Percentiles rank a stretch among this genome's conserved stretches.
Conservation (phyloP, 2,329 filamentous ascomycete species). For the Cercospora citrullina region DNA sequence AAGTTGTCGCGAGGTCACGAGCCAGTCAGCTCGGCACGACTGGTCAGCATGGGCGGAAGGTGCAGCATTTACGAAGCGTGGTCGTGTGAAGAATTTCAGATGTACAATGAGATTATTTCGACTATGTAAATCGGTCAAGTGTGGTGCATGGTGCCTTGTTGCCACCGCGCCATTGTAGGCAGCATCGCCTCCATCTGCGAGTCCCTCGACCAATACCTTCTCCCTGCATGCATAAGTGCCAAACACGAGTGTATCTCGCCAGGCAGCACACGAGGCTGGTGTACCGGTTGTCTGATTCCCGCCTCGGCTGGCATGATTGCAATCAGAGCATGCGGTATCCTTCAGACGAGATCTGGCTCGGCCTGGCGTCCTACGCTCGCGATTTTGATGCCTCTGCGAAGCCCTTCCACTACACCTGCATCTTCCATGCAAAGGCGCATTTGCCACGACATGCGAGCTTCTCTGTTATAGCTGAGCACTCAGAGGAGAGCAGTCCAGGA, state of each 20-base stretch:
- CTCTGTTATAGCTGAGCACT: too few relatives aligned
- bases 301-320: too few relatives aligned
- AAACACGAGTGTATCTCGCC: background rate
- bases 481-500: too few relatives aligned
- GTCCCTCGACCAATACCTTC: conserved; percentile 11
- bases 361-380: too few relatives aligned
- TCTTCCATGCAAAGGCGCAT: too few relatives aligned
- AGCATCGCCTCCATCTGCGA: conserved; percentile 5
- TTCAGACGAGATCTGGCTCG: too few relatives aligned
- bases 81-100: background rate
- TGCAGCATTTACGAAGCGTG: background rate
- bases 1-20: conserved; percentile 12
- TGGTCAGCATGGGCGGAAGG: conserved; percentile 1
- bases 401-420: too few relatives aligned
- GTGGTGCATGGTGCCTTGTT: background rate
- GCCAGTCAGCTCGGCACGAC: background rate
- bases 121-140: too few relatives aligned
- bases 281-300: background rate
- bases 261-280: conserved; percentile 5
- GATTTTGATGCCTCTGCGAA: too few relatives aligned
- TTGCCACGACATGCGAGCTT: too few relatives aligned
- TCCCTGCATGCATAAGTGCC: background rate
- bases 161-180: conserved; percentile 12
- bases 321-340: too few relatives aligned
- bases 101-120: background rate